Percentiles rank a stretch among this genome's conserved stretches.
These are phyloP conservation scores for Jacaranda mimosifolia DNA, from an alignment of 257 asterid species.

Conservation along the genomic window DNA sequence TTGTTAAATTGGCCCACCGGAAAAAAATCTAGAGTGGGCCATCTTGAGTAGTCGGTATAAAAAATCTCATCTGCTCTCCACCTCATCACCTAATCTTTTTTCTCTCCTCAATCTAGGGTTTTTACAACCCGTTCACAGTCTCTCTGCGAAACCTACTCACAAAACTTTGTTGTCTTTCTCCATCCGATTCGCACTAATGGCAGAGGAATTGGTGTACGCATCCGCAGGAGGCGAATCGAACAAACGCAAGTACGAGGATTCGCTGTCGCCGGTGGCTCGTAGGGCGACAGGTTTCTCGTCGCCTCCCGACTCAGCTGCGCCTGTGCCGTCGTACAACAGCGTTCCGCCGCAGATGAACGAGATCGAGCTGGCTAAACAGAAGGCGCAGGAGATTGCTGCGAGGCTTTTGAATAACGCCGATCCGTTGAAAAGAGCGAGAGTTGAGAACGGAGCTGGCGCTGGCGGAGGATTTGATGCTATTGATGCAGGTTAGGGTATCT, in stretches of 20 bases:
- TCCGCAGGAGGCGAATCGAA: conserved; percentile 53
- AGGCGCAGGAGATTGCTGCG: conserved; percentile 94
- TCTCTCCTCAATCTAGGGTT: conserved; percentile 43
- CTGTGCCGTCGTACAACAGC: conserved; percentile 63
- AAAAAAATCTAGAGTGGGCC: conserved; percentile 21
- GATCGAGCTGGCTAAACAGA: conserved; percentile 89
- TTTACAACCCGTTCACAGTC: conserved; percentile 8
- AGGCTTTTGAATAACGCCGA: conserved; percentile 73
- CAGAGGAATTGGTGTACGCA: conserved; percentile 63
- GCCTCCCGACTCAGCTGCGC: conserved; percentile 58
- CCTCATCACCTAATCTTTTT: conserved; percentile 20
- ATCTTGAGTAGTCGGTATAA: not conserved
- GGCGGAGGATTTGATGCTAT: conserved; percentile 61
- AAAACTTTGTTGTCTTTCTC: not conserved
- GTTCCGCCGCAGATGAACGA: conserved; percentile 86
- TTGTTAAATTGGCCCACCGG: not conserved
- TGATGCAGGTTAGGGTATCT: conserved; percentile 50
- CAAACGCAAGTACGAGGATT: conserved; percentile 85
- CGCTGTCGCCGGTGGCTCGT: conserved; percentile 67
- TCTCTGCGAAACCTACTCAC: not conserved
- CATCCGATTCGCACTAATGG: conserved; percentile 49
- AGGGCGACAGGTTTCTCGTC: conserved; percentile 88
- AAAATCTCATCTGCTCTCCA: not conserved
- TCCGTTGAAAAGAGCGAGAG: conserved; percentile 71
- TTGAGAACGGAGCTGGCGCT: conserved; percentile 64